Percentiles rank a stretch among this genome's conserved stretches.
Conservation (phyloP, 495 filamentous ascomycete species). For the Penicillium psychrofluorescens region DNA sequence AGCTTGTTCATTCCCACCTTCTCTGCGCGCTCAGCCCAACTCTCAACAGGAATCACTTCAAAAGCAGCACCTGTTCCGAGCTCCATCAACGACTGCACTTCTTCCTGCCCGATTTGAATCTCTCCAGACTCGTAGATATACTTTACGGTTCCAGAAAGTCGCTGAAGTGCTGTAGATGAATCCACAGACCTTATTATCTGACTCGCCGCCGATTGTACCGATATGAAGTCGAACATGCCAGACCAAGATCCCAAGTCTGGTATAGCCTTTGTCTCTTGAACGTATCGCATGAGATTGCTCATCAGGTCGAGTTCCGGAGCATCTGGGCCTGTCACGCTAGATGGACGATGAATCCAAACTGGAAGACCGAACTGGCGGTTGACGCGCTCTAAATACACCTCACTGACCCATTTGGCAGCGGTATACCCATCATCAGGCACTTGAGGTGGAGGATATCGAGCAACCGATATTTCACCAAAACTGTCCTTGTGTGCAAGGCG, state of each 20-base stretch:
- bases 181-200: constrained; percentile 9
- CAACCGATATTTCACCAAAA: constrained; percentile 13
- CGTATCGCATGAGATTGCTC: constrained; percentile 16
- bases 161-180: no score
- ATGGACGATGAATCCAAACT: constrained; percentile 34
- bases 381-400: constrained; percentile 36
- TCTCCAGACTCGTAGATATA: constrained; percentile 14
- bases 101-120: constrained; percentile 5
- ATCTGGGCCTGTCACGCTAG: constrained; percentile 14
- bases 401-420: constrained; percentile 48
- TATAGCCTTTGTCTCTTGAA: constrained; percentile 9
- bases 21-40: constrained; percentile 14
- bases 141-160: not conserved
- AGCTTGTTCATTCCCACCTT: constrained; percentile 15
- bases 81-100: constrained; percentile 12
- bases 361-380: constrained; percentile 15
- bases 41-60: constrained; percentile 4
- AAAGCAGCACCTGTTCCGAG: constrained; percentile 5
- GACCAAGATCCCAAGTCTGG: constrained; percentile 12
- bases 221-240: constrained; percentile 17
- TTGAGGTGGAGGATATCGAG: constrained; percentile 6
- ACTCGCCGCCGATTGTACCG: constrained; percentile 13
- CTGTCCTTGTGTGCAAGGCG: constrained; percentile 8
- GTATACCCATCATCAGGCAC: constrained; percentile 36
- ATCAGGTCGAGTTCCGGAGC: constrained; percentile 19